Evolutionary conservation across 2,329 filamentous ascomycete species (phyloP).

Genomic region (Beauveria medogensis): DNA sequence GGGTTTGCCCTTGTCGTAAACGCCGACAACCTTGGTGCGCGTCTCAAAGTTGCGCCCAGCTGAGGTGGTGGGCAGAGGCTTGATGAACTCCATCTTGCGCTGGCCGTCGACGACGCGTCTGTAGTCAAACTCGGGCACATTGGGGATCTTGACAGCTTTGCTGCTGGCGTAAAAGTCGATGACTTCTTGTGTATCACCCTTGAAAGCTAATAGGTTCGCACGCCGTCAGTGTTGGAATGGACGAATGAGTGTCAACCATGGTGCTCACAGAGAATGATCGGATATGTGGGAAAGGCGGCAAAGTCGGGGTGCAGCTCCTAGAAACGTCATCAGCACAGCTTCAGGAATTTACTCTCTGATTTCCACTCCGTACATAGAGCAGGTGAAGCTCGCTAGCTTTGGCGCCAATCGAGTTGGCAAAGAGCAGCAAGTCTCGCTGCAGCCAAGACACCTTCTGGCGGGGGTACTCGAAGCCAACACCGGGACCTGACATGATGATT

Average conservation of each 20-base stretch:
- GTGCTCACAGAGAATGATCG: conserved; percentile 63
- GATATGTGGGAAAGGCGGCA: conserved; percentile 81
- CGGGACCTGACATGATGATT: conserved; percentile 36
- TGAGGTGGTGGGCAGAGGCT: conserved; percentile 64
- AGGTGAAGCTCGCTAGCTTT: conserved; percentile 86
- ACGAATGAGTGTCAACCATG: background rate
- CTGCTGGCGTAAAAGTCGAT: conserved; percentile 76
- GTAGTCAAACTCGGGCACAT: conserved; percentile 68
- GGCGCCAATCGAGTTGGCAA: conserved; percentile 81
- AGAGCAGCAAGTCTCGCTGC: conserved; percentile 81
- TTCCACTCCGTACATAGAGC: conserved; percentile 59
- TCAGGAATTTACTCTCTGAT: background rate
- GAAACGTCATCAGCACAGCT: background rate
- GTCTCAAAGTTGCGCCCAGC: conserved; percentile 68
- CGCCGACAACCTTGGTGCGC: conserved; percentile 68
- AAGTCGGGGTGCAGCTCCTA: conserved; percentile 86
- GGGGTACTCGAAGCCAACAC: conserved; percentile 73
- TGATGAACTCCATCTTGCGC: conserved; percentile 69
- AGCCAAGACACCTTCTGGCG: conserved; percentile 70
- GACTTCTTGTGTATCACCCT: conserved; percentile 65
- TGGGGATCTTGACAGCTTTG: conserved; percentile 59
- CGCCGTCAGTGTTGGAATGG: conserved; percentile 10
- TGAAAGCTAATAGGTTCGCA: conserved; percentile 51
- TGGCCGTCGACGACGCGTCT: conserved; percentile 75
- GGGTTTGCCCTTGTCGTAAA: conserved; percentile 84